A percentile compares a stretch with the other conserved stretches of the same genome.
Evolutionary conservation across 1,284 basidiomycete genomes (phyloP).

Genomic region (Sporisorium scitamineum): DNA sequence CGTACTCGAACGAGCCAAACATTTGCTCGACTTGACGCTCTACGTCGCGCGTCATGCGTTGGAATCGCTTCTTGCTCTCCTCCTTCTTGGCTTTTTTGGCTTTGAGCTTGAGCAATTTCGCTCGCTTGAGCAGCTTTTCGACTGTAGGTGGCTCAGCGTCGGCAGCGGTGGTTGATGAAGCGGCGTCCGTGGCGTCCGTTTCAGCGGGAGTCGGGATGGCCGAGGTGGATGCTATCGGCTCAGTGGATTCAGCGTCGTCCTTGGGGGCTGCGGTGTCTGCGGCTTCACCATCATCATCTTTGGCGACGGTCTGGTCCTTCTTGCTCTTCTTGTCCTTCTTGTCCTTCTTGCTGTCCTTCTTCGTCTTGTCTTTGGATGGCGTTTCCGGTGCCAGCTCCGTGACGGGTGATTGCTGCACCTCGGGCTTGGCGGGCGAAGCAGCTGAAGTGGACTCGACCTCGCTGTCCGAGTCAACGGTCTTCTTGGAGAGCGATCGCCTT

Average conservation of each 20-base stretch:
- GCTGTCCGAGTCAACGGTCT: conserved; percentile 37
- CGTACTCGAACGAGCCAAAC: conserved; percentile 57
- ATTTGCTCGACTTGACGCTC: conserved; percentile 62
- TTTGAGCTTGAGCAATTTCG: conserved; percentile 66
- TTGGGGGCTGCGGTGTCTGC: not conserved
- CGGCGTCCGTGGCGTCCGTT: not conserved
- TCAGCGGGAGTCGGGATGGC: conserved; percentile 2
- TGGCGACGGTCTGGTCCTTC: not conserved
- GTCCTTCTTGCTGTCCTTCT: conserved; percentile 27
- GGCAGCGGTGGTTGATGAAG: not conserved
- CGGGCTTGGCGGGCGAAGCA: conserved; percentile 19
- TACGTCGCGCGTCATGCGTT: conserved; percentile 58
- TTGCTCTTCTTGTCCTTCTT: conserved; percentile 24
- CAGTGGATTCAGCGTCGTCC: conserved; percentile 5
- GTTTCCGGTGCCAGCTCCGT: conserved; percentile 10
- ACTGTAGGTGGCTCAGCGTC: conserved; percentile 39
- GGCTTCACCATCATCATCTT: not conserved
- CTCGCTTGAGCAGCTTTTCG: conserved; percentile 59
- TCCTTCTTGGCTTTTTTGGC: conserved; percentile 63
- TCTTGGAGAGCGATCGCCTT: conserved; percentile 50
- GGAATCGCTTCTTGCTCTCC: conserved; percentile 41
- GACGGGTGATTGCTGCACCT: conserved; percentile 1
- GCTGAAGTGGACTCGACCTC: conserved; percentile 24
- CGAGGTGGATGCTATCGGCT: conserved; percentile 37
- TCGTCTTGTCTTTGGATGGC: conserved; percentile 28